Evolutionary conservation across 495 filamentous ascomycete genomes (phyloP), one percentile per base, ranked within the genome.

Genomic region (Aspergillus cavernicola): DNA sequence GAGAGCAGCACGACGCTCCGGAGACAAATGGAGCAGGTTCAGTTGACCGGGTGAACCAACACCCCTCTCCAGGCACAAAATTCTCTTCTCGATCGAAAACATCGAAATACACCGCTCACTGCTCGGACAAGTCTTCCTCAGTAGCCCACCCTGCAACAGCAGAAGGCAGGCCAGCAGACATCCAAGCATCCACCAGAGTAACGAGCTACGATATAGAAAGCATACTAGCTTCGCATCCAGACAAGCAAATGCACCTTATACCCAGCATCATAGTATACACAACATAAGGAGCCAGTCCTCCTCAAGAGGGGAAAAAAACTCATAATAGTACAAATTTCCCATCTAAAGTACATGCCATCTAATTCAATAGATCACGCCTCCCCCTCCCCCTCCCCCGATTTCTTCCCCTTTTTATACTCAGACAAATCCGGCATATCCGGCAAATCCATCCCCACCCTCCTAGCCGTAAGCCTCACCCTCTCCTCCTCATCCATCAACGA

Each of bases 391-490:
- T 33, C 29, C 31, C 46, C 16, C 39, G 26, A 40, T 35, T 10
- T 19, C 36, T 22, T 24, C 13, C 53, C 46, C n/a, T n/a, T n/a
- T n/a, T n/a, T n/a, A n/a, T n/a, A n/a, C n/a, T n/a, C n/a, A n/a
- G n/a, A n/a, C n/a, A n/a, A 61, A 45, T 62, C 66, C 11, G 92
- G 92, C 65, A 97, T 68, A 72, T 95, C 66, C 11, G 92, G 92
- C 66, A 97, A 69, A 72, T 95, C 79, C 83, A 96, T 86, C 22
- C 92, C 93, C 39, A 97, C 89, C 68, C 89, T 80, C 69, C 88
- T 75, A 12, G 93, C 92, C 53, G 89, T 88, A 75, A 96, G 72
- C 51, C 88, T 63, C 35, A 96, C 83, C 56, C 83, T 76, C 73
- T 95, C 90, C 70, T 95, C 89, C 69, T 93, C 85, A 59, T 85